Evolutionary conservation across 192 early-diverging fungal species (phyloP).

Genomic region (Backusella westeae): DNA sequence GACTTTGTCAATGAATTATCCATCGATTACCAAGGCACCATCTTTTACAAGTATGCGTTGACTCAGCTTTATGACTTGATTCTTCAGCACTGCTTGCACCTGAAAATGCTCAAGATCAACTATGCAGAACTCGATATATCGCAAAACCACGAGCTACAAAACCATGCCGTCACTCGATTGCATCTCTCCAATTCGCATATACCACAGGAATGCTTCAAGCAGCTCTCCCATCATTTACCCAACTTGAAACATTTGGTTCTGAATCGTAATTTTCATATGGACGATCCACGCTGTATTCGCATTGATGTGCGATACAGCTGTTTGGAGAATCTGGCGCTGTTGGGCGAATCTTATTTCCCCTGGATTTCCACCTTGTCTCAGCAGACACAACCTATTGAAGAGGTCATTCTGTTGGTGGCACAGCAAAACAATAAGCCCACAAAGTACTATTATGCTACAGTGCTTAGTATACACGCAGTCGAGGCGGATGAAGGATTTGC

Average conservation of each 20-base stretch:
- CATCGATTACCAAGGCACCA: not conserved
- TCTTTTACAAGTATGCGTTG: not conserved
- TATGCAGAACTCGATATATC: conserved; percentile 9
- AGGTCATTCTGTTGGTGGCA: not conserved
- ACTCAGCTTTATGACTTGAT: not conserved
- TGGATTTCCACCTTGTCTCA: not conserved
- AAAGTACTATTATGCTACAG: not conserved
- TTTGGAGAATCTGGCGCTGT: not conserved
- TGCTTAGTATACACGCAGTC: not conserved
- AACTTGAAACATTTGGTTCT: not conserved
- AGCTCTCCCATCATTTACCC: not conserved
- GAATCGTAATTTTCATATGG: not conserved
- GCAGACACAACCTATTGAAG: not conserved
- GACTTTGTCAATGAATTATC: conserved; percentile 3
- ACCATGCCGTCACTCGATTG: not conserved
- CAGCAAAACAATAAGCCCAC: not conserved
- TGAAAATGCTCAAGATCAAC: not conserved
- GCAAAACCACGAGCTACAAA: not conserved
- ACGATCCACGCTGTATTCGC: not conserved
- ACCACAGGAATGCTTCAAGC: not conserved
- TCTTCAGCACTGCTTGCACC: not conserved
- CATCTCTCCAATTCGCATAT: not conserved
- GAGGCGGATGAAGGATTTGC: not conserved
- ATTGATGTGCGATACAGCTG: not conserved
- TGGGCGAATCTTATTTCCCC: not conserved